These are phyloP conservation scores for Nicotiana sylvestris DNA, from an alignment of 257 asterid genomes.

Conservation along the genomic window DNA sequence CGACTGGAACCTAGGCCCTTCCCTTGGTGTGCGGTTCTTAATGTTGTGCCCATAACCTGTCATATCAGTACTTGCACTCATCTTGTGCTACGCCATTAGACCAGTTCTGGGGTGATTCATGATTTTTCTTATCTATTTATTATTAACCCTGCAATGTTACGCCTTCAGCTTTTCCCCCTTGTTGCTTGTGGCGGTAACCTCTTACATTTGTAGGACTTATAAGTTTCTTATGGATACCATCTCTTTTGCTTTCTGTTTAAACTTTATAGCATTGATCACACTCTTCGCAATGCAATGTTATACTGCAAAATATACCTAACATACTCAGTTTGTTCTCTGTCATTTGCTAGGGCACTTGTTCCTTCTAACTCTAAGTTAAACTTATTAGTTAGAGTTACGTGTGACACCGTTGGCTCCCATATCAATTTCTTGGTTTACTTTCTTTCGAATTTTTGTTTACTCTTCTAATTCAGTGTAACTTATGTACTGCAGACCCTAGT, in stretches of 20 bases:
- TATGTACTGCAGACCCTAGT: slow-evolving; percentile 55
- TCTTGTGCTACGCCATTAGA: background rate
- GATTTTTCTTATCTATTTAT: background rate
- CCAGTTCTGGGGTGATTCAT: background rate
- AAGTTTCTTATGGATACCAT: background rate
- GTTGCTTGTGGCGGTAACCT: background rate
- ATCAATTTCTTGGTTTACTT: background rate
- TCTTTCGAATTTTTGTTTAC: background rate
- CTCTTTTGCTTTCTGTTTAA: background rate
- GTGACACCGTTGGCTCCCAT: background rate
- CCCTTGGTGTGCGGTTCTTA: background rate
- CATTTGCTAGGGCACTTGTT: background rate
- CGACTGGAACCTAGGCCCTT: background rate
- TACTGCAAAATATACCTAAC: background rate
- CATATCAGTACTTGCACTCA: background rate
- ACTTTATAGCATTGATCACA: background rate
- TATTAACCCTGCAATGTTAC: background rate
- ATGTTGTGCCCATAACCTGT: background rate
- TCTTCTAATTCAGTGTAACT: background rate
- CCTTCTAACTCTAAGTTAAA: background rate
- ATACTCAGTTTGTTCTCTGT: background rate
- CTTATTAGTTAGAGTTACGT: background rate
- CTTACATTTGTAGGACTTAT: background rate
- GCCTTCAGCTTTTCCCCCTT: background rate
- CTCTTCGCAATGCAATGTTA: background rate